Percentiles rank a stretch among this genome's conserved stretches.
Evolutionary conservation across 2,329 filamentous ascomycete species (phyloP).

Genomic region (Phialophora tarda): DNA sequence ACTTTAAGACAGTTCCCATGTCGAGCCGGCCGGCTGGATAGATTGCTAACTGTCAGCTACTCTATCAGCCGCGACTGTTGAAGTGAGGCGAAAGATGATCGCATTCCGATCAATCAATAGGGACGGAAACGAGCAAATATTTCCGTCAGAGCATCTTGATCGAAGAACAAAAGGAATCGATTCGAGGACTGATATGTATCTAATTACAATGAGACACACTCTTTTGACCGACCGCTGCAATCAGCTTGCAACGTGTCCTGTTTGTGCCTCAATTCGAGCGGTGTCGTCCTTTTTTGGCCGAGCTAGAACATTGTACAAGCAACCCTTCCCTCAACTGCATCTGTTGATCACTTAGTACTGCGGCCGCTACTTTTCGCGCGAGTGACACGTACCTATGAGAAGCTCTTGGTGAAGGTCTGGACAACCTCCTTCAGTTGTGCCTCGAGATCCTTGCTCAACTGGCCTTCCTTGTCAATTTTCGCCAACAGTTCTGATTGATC

Average conservation of each 20-base stretch:
- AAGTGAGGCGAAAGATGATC: neutral
- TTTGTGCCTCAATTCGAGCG: slow-evolving; percentile 27
- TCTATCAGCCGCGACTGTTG: neutral
- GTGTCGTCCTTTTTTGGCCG: slow-evolving; percentile 29
- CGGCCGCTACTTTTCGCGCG: neutral
- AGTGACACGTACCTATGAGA: slow-evolving; percentile 58
- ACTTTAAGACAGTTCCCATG: neutral
- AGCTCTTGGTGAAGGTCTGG: slow-evolving; percentile 88
- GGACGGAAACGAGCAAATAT: neutral
- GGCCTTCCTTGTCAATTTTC: slow-evolving; percentile 93
- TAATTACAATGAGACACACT: slow-evolving; percentile 38
- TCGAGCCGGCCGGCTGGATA: too few relatives aligned
- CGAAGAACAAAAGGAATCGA: slow-evolving; percentile 36
- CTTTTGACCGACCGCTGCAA: slow-evolving; percentile 23
- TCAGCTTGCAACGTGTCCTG: slow-evolving; percentile 15
- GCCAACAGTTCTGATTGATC: slow-evolving; percentile 84
- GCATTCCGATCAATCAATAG: neutral
- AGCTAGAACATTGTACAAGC: slow-evolving; percentile 38
- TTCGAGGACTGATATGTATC: slow-evolving; percentile 38
- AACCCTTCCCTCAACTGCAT: slow-evolving; percentile 17
- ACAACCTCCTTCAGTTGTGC: slow-evolving; percentile 70
- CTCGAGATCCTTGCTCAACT: slow-evolving; percentile 89
- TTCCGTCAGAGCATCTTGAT: neutral
- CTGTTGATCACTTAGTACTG: slow-evolving; percentile 12
- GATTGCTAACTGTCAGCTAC: neutral